A percentile compares a stretch with the other conserved stretches of the same genome.
Evolutionary conservation across 352 stramenopile genomes (phyloP).

Genomic region (Phytophthora litchii): DNA sequence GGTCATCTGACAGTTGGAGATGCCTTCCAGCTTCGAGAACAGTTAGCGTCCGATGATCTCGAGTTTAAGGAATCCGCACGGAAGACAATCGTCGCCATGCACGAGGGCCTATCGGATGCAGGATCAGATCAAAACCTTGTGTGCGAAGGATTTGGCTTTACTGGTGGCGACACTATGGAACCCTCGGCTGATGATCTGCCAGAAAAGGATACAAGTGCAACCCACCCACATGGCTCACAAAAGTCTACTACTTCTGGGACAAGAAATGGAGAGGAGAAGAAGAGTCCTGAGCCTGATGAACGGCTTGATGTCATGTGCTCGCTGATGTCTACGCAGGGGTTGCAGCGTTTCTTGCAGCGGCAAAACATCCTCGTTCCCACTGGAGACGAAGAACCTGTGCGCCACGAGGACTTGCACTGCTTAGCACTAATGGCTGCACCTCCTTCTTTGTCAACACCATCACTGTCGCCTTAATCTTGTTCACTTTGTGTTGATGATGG

Average conservation of each 20-base stretch:
- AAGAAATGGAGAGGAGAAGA: slow-evolving; percentile 14
- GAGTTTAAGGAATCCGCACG: slow-evolving; percentile 49
- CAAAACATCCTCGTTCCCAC: slow-evolving; percentile 57
- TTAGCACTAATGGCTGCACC: slow-evolving; percentile 63
- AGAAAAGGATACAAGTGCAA: slow-evolving; percentile 16
- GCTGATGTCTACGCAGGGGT: slow-evolving; percentile 72
- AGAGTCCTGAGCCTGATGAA: slow-evolving; percentile 32
- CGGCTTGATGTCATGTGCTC: slow-evolving; percentile 84
- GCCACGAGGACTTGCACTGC: slow-evolving; percentile 75
- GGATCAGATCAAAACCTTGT: slow-evolving; percentile 19
- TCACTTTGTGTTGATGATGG: slow-evolving; percentile 9
- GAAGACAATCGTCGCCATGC: slow-evolving; percentile 68
- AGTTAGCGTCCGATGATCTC: slow-evolving; percentile 60
- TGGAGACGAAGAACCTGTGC: slow-evolving; percentile 27
- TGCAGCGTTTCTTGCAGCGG: slow-evolving; percentile 68
- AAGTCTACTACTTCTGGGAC: slow-evolving; percentile 3
- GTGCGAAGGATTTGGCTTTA: slow-evolving; percentile 40
- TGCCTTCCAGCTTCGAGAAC: slow-evolving; percentile 72
- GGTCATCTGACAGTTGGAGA: slow-evolving; percentile 66
- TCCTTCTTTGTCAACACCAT: background rate
- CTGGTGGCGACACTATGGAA: slow-evolving; percentile 26
- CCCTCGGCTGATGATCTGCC: slow-evolving; percentile 1
- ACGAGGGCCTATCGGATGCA: slow-evolving; percentile 55
- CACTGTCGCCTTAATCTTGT: slow-evolving; percentile 21
- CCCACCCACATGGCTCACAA: background rate